phyloP scores from a whole-genome alignment of 768 basidiomycete genomes.

The Podaxis sp. region DNA sequence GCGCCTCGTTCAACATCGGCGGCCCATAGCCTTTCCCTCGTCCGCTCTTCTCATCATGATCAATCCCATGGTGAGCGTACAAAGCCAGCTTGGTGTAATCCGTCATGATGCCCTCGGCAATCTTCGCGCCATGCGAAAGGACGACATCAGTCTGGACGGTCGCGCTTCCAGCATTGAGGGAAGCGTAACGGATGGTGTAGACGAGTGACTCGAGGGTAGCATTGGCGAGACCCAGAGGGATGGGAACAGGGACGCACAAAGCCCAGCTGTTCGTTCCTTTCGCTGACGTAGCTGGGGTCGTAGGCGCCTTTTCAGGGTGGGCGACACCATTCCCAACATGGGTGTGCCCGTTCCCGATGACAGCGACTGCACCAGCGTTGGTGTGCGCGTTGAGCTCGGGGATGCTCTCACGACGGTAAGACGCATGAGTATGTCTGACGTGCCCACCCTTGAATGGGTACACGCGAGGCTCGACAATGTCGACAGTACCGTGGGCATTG shows the following conservation, averaged over 20 bases:
- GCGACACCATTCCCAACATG: not conserved
- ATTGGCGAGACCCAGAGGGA: slow-evolving; percentile 3
- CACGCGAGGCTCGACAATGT: slow-evolving; percentile 5
- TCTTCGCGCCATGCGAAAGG: slow-evolving; percentile 3
- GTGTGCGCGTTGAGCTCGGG: not conserved
- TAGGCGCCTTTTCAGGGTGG: not conserved
- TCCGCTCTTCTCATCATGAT: not conserved
- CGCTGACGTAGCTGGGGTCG: not conserved
- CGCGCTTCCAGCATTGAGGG: slow-evolving; percentile 3
- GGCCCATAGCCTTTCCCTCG: slow-evolving; percentile 6
- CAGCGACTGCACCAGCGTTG: not conserved
- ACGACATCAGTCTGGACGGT: slow-evolving; percentile 12
- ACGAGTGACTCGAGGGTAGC: slow-evolving; percentile 6
- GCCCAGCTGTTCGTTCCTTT: slow-evolving; percentile 5
- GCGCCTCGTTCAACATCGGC: slow-evolving; percentile 13
- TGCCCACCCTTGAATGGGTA: slow-evolving; percentile 13
- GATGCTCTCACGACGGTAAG: slow-evolving; percentile 10
- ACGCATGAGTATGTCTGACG: slow-evolving; percentile 14
- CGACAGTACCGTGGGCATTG: not conserved
- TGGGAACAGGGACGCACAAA: slow-evolving; percentile 5
- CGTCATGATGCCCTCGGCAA: slow-evolving; percentile 4
- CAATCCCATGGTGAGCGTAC: slow-evolving; percentile 3
- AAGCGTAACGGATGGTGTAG: slow-evolving; percentile 11
- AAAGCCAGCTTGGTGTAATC: slow-evolving; percentile 9
- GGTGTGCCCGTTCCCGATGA: not conserved